Evolutionary conservation across 768 basidiomycete species (phyloP), one percentile per base, ranked within the genome.

Genomic region (Suillus paluster): DNA sequence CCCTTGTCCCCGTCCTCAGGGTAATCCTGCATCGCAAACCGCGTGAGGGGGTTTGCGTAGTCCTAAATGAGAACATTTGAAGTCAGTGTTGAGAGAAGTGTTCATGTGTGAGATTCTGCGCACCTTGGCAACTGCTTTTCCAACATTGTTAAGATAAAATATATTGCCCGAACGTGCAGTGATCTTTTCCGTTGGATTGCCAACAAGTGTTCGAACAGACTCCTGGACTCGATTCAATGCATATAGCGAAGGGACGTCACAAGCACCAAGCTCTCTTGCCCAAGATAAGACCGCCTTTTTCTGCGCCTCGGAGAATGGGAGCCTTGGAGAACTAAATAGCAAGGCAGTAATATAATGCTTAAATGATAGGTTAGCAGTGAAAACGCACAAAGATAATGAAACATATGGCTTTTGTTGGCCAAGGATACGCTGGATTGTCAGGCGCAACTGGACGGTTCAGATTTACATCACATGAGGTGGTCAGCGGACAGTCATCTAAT

Each of bases 301-400:
- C 50, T 78, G 75, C 3, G 59, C 58, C 8, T 64, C 57, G 2
- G 72, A 79, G 57, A 79, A 78, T 19, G 66, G 63, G 0, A 77
- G 63, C 15, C 59, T 57, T 1, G 75, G 68, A 1, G 73, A 77
- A 44, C 68, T 74, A 58, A 78, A 78, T 8, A 78, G 62, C 7
- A 77, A 49, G 25, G 72, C 66, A 0, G 68, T 77, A 4, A 67
- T 58, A 57, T 74, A 73, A 34, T 71, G 63, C 73, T 76, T 46
- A 25, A 25, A 45, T 45, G 45, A 45, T 23, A 45, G 21, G 45
- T 45, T 6, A 45, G 45, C 21, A 23, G 48, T 45, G 19, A 11
- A 19, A 45, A n/a, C 42, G 21, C n/a, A 44, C 11, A 4, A 38
- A 57, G 14, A 27, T 48, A 30, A 23, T 25, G 21, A 6, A 45